phyloP scores from a whole-genome alignment of 129 eudicot genomes.

The Daucus carota region DH1_v3.0 NC_030381.2:51547501-51548000 shows the following conservation, averaged over 20 bases:
- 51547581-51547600: no score
- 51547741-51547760: background rate
- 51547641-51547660: background rate
- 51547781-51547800: background rate
- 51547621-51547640: background rate
- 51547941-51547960: constrained; percentile 3
- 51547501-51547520: background rate
- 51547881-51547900: background rate
- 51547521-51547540: no score
- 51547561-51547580: no score
- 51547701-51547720: background rate
- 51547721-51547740: background rate
- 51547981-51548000: background rate
- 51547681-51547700: no score
- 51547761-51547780: background rate
- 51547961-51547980: background rate
- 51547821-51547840: background rate
- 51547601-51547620: background rate
- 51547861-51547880: background rate
- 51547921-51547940: constrained; percentile 7
- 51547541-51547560: no score
- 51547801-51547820: background rate
- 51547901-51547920: background rate
- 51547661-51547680: no score
- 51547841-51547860: background rate